Conservation (phyloP, 2,329 filamentous ascomycete species). For the Juglanconis oblonga region DNA sequence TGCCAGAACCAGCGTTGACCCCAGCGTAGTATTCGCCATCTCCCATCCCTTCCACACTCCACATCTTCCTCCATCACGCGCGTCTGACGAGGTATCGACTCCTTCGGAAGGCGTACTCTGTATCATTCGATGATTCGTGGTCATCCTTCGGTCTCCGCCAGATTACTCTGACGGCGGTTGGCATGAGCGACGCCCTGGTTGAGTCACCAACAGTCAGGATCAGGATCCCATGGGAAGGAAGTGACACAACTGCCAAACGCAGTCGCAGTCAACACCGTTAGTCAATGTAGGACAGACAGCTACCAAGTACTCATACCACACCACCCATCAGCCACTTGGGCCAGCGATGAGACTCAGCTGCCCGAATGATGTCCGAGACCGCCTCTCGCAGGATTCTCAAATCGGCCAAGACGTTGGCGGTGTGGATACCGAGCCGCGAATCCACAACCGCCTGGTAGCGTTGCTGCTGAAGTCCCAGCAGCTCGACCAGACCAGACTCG, state of each 20-base stretch:
- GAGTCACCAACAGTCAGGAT: no score
- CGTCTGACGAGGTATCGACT: constrained; percentile 49
- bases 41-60: rapidly evolving
- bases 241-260: neutral
- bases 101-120: constrained; percentile 54
- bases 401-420: constrained; percentile 40
- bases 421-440: constrained; percentile 40
- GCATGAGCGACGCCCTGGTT: constrained; percentile 48
- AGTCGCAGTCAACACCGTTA: neutral
- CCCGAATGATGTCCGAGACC: constrained; percentile 40
- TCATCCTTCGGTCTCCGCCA: constrained; percentile 44
- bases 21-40: no score
- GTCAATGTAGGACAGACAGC: no score
- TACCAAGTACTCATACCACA: constrained; percentile 40
- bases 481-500: constrained; percentile 33
- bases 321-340: constrained; percentile 51
- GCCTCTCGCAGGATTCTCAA: constrained; percentile 42
- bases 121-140: constrained; percentile 44
- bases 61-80: neutral
- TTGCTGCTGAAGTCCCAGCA: constrained; percentile 31
- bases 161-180: constrained; percentile 47
- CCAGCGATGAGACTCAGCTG: constrained; percentile 49
- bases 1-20: no score
- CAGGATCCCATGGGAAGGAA: no score
- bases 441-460: constrained; percentile 33